Percentiles rank a stretch among this genome's conserved stretches.
These are phyloP conservation scores for Eucalyptus virginea DNA, from an alignment of 345 rosid species.

Conservation along the genomic window DNA sequence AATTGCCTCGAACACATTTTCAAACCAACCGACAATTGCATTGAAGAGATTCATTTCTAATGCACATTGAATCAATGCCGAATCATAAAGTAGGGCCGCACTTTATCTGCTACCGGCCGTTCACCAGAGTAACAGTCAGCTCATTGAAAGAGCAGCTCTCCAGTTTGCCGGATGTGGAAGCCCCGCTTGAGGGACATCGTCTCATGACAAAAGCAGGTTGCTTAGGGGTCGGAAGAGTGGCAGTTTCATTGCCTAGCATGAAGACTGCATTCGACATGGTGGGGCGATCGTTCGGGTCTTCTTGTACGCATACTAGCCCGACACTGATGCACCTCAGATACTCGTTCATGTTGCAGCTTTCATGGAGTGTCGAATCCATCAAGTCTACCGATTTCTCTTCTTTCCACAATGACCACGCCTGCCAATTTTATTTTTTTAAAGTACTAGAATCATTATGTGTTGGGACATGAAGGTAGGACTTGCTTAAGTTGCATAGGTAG, in stretches of 20 bases:
- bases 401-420: slow-evolving; percentile 53
- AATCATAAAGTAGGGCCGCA: not conserved
- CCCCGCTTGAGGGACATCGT: slow-evolving; percentile 23
- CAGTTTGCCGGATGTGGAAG: slow-evolving; percentile 32
- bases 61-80: not conserved
- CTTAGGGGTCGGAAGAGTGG: slow-evolving; percentile 35
- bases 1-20: not conserved
- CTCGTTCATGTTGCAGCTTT: slow-evolving; percentile 5
- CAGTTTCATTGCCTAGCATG: slow-evolving; percentile 31
- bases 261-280: slow-evolving; percentile 35
- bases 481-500: not conserved
- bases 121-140: slow-evolving; percentile 33
- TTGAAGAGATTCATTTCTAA: not conserved
- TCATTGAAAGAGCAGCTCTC: slow-evolving; percentile 32
- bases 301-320: slow-evolving; percentile 54
- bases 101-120: slow-evolving; percentile 17
- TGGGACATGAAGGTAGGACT: not conserved
- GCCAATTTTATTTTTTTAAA: not conserved
- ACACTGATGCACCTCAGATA: slow-evolving; percentile 29
- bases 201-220: slow-evolving; percentile 32
- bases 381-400: slow-evolving; percentile 19
- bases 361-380: slow-evolving; percentile 15
- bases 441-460: not conserved
- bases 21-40: not conserved
- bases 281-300: slow-evolving; percentile 45